These are phyloP conservation scores for Aquanectria penicillioides DNA, from an alignment of 2,329 filamentous ascomycete species.

Conservation along the genomic window DNA sequence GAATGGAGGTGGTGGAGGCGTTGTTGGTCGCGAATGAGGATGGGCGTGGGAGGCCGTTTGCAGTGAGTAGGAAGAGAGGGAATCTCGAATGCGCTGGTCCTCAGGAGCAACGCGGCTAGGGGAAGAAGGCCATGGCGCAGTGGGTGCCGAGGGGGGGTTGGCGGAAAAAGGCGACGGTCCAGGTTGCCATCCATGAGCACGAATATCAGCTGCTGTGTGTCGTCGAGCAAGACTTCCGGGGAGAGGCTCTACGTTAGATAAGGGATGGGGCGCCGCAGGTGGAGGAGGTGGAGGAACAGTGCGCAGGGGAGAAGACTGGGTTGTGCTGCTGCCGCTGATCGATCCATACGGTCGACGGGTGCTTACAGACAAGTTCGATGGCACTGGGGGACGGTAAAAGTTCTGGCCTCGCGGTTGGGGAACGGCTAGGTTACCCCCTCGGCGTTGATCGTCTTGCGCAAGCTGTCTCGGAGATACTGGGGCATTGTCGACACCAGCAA, in stretches of 20 bases:
- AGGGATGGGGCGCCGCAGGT: slow-evolving; percentile 71
- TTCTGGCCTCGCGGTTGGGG: slow-evolving; percentile 66
- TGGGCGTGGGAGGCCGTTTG: slow-evolving; percentile 53
- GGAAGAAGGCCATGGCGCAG: slow-evolving; percentile 64
- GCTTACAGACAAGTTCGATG: slow-evolving; percentile 82
- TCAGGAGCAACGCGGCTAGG: slow-evolving; percentile 61
- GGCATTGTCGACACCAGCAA: slow-evolving; percentile 74
- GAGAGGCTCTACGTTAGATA: slow-evolving; percentile 69
- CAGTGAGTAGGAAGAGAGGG: slow-evolving; percentile 64
- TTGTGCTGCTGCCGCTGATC: slow-evolving; percentile 75
- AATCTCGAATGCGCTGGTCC: slow-evolving; percentile 67
- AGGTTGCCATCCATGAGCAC: slow-evolving; percentile 82
- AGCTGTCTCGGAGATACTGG: slow-evolving; percentile 90
- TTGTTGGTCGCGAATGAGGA: slow-evolving; percentile 64
- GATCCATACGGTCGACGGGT: slow-evolving; percentile 86
- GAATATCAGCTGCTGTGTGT: slow-evolving; percentile 96
- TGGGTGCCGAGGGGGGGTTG: slow-evolving; percentile 53
- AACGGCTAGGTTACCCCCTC: slow-evolving; percentile 74
- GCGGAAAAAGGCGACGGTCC: slow-evolving; percentile 71
- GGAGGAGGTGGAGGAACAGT: slow-evolving; percentile 73
- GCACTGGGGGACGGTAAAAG: slow-evolving; percentile 80
- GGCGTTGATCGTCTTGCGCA: slow-evolving; percentile 84
- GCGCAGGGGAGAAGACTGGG: slow-evolving; percentile 77
- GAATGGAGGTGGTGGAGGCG: slow-evolving; percentile 61
- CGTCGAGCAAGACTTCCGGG: slow-evolving; percentile 79